Conservation (phyloP, 768 basidiomycete species). For the Clavulina sp. region DNA sequence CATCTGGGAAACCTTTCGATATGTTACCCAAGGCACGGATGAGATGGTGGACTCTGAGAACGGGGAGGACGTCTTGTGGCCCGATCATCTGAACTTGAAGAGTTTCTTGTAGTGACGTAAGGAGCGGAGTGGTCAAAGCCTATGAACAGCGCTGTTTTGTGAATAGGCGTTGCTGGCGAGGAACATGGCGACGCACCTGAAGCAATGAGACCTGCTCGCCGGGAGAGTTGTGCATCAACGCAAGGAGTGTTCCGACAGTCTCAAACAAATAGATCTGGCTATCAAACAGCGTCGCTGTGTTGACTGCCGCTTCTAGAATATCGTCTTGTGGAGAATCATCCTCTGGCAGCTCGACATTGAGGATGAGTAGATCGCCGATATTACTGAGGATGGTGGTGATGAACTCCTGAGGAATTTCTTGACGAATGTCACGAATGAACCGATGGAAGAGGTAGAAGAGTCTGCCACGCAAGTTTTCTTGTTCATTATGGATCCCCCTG, state of each 20-base stretch:
- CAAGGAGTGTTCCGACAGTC: slow-evolving; percentile 69
- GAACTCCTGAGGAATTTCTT: slow-evolving; percentile 59
- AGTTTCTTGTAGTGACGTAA: slow-evolving; percentile 49
- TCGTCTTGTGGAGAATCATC: slow-evolving; percentile 48
- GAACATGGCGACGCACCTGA: slow-evolving; percentile 9
- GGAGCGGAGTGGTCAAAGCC: slow-evolving; percentile 65
- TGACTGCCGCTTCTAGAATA: slow-evolving; percentile 56
- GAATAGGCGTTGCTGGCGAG: neutral
- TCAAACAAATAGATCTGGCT: slow-evolving; percentile 93
- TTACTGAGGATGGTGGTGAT: slow-evolving; percentile 52
- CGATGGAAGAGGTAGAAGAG: slow-evolving; percentile 85
- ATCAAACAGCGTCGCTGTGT: slow-evolving; percentile 55
- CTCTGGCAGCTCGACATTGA: slow-evolving; percentile 62
- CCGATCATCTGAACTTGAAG: slow-evolving; percentile 36
- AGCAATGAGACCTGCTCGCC: slow-evolving; percentile 46
- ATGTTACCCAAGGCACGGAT: slow-evolving; percentile 91
- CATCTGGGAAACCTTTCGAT: slow-evolving; percentile 92
- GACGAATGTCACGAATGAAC: slow-evolving; percentile 70
- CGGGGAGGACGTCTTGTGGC: slow-evolving; percentile 50
- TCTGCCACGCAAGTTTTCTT: slow-evolving; percentile 50
- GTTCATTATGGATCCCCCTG: slow-evolving; percentile 75
- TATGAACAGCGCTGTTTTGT: slow-evolving; percentile 16
- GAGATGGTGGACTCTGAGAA: slow-evolving; percentile 78
- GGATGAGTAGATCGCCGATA: slow-evolving; percentile 58
- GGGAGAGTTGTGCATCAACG: slow-evolving; percentile 46